Evolutionary conservation across 345 rosid genomes (phyloP), one percentile per base, ranked within the genome.

Genomic region (Erodium maritimum): DNA sequence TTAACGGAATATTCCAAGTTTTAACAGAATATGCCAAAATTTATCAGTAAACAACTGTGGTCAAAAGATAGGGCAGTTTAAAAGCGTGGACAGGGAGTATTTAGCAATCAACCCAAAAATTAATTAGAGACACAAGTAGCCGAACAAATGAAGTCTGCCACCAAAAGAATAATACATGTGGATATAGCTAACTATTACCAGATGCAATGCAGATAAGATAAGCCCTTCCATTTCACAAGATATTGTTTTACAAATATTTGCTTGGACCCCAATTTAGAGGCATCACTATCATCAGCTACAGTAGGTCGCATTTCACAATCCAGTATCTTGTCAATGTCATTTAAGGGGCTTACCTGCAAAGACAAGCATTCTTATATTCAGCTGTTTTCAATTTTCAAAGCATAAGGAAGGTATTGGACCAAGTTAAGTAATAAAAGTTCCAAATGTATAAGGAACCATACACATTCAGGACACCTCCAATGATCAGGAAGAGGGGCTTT

Each of bases 381-480:
- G 61, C 62, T 73, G 29, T 11, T 34, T 20, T 48, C 68, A 50
- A 51, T 48, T 62, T 73, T 60, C 66, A 64, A 20, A 23, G 55
- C 61, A 20, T 16, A 14, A 42, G 11, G 48, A 3, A 42, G 1
- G 48, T 7, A 42, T 12, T 5, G 5, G 11, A 7, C 14, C 48
- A 42, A 42, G 5, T 7, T 42, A 42, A 42, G 48, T 42, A 42
- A 58, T 34, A 45, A 37, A 14, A 16, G 13, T 60, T 58, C 33
- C 53, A 12, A 51, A 56, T 19, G 61, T 62, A 46, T 55, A 52
- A 42, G 14, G 71, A 73, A 68, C 19, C 87, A 57, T 83, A 81
- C 89, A 63, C 96, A 88, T 81, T 83, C 99, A 60, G 99, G 99
- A 71, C 99, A 94, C 69, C 88, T 90, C 99, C 99, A 94, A 63